Evolutionary conservation across 2,329 filamentous ascomycete genomes (phyloP).

Genomic region (Beauveria sp.): DNA sequence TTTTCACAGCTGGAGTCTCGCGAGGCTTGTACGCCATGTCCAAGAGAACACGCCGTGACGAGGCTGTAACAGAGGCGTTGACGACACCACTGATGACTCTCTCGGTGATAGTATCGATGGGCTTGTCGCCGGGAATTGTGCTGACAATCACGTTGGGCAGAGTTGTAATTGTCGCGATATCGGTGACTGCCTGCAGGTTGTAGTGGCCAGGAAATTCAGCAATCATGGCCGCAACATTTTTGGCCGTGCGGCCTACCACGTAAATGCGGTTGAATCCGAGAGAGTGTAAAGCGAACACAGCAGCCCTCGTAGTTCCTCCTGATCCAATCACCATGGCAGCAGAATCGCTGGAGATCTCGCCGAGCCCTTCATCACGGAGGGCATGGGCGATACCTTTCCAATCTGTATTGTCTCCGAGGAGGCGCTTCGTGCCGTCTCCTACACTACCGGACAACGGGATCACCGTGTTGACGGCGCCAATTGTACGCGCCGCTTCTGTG

Average conservation of each 20-base stretch:
- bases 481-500: conserved; percentile 67
- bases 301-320: conserved; percentile 85
- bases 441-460: conserved; percentile 45
- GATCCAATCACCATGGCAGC: conserved; percentile 76
- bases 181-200: conserved; percentile 57
- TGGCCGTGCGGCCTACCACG: conserved; percentile 67
- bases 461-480: conserved; percentile 94
- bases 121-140: conserved; percentile 82
- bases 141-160: conserved; percentile 68
- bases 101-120: conserved; percentile 65
- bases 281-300: conserved; percentile 77
- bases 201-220: conserved; percentile 67
- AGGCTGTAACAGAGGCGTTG: conserved; percentile 27
- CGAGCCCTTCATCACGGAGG: conserved; percentile 61
- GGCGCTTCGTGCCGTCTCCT: conserved; percentile 37
- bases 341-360: conserved; percentile 30
- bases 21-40: conserved; percentile 97
- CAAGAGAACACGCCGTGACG: conserved; percentile 55
- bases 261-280: conserved; percentile 85
- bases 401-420: conserved; percentile 90
- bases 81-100: conserved; percentile 53
- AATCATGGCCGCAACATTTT: conserved; percentile 60
- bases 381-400: conserved; percentile 87
- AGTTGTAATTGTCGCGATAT: conserved; percentile 39
- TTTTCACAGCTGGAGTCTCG: conserved; percentile 74